Evolutionary conservation across 345 rosid species (phyloP), one percentile per base, ranked within the genome.

Genomic region (Salix purpurea): DNA sequence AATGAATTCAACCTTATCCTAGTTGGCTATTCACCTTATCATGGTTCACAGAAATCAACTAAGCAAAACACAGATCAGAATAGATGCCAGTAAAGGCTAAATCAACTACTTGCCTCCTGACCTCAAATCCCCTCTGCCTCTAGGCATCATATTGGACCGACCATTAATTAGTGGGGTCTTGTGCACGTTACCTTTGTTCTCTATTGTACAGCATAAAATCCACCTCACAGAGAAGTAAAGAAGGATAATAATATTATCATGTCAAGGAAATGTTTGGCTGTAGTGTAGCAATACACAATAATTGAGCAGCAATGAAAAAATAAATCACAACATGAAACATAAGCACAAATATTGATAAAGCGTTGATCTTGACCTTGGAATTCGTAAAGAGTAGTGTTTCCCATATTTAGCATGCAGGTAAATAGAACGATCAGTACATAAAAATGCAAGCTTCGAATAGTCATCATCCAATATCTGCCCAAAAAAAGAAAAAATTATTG

Each of bases 361-460:
- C 70, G 13, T 54, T 34, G 67, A 54, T 40, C 61, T 5, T 23
- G 74, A 96, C 95, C 99, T 92, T 77, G 99, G 99, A 81, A 94
- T 96, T 65, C 97, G 85, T 74, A 93, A 85, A 73, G 74, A 87
- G 81, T 93, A 81, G 80, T 92, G 97, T 68, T 92, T 96, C 72
- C 98, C 98, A 74, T 93, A 91, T 81, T 92, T 96, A 72, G 99
- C 98, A 76, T 92, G 98, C 69, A 96, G 86, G 83, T 74, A 72
- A 79, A 96, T 79, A 79, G 99, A 92, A 24, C 97, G 97, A 87
- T 96, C 98, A 70, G 97, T 87, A 74, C 97, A 92, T 71, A 93
- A 78, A 74, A 96, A 96, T 46, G 98, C 98, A 78, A 96, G 95
- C 88, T 96, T 96, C 36, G 98, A 93, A 78, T 86, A 92, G 85